Conservation (phyloP, 1,284 basidiomycete species). For the Ganoderma meredithae region DNA sequence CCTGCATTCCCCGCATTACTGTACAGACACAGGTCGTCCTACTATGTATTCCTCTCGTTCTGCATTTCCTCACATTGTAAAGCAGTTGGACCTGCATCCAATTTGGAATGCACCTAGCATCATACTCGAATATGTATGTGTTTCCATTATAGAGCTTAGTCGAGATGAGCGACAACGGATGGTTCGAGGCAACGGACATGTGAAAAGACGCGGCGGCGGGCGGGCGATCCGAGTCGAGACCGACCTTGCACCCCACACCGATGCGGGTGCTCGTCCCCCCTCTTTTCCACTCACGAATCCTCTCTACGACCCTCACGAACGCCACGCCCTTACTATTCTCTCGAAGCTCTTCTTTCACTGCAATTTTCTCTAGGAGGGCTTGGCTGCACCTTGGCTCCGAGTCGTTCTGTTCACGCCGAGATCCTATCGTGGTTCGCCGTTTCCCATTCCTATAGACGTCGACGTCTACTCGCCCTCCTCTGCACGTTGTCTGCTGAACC, state of each 20-base stretch:
- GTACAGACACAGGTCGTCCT: neutral
- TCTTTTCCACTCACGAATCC: neutral
- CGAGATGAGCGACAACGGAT: neutral
- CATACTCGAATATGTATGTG: neutral
- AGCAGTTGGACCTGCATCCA: conserved; percentile 12
- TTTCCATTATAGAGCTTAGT: neutral
- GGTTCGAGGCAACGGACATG: neutral
- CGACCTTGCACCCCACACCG: neutral
- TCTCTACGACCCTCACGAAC: conserved; percentile 10
- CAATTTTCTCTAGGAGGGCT: neutral
- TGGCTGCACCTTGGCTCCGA: neutral
- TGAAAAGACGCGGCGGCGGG: neutral
- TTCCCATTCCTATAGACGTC: neutral
- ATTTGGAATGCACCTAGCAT: neutral
- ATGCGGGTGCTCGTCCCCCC: neutral
- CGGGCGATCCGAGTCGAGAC: conserved; percentile 1
- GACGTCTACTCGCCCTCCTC: neutral
- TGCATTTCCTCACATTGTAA: conserved; percentile 12
- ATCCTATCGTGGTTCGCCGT: neutral
- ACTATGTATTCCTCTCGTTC: conserved; percentile 1
- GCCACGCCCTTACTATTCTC: neutral
- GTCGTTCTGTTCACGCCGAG: neutral
- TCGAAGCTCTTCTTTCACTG: neutral
- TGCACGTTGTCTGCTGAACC: neutral
- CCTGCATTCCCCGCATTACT: conserved; percentile 9